Percentiles rank a stretch among this genome's conserved stretches.
Conservation (phyloP, 2,329 filamentous ascomycete genomes). For the Colletotrichum lentis region DNA sequence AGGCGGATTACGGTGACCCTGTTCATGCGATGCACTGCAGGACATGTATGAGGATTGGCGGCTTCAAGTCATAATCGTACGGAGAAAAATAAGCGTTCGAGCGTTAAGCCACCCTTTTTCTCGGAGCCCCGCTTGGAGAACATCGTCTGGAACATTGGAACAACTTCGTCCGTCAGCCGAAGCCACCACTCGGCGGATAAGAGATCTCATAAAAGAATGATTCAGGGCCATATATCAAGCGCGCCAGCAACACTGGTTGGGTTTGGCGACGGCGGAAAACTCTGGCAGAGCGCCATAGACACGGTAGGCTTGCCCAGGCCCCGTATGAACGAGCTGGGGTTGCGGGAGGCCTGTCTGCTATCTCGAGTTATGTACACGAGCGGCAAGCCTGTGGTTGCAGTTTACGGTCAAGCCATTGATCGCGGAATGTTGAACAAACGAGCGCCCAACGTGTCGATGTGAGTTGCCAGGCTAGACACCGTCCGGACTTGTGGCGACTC, state of each 20-base stretch:
- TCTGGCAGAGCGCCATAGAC: constrained; percentile 17
- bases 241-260: neutral
- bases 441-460: neutral
- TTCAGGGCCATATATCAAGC: neutral
- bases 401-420: neutral
- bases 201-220: constrained; percentile 4
- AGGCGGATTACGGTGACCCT: neutral
- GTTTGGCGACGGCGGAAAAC: neutral
- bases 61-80: neutral
- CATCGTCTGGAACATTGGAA: constrained; percentile 4
- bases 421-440: constrained; percentile 25
- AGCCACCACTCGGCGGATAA: neutral
- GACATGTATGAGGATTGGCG: neutral
- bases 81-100: neutral
- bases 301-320: constrained; percentile 6
- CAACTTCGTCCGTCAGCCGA: neutral
- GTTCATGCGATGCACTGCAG: neutral
- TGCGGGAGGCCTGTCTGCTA: neutral
- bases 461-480: neutral
- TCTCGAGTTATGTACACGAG: neutral
- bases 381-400: constrained; percentile 7
- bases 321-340: neutral
- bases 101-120: neutral
- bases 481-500: neutral
- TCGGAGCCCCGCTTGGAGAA: neutral